Evolutionary conservation across 495 filamentous ascomycete species (phyloP).

Genomic region (Penicillium angulare): DNA sequence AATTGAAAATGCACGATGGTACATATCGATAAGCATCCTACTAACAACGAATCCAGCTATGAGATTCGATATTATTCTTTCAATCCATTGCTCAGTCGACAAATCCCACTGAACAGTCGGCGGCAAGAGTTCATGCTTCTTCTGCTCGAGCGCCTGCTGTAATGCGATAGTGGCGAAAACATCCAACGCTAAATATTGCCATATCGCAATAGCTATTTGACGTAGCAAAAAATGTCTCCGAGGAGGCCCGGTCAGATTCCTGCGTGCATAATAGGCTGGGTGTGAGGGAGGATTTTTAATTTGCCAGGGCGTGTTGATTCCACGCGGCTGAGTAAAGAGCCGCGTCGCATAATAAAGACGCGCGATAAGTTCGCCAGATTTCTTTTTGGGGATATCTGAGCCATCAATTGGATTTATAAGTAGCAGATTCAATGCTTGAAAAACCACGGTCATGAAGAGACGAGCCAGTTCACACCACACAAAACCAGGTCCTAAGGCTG

Average conservation of each 20-base stretch:
- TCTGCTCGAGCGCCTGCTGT: slow-evolving; percentile 14
- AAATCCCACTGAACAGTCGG: slow-evolving; percentile 17
- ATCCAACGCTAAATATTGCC: slow-evolving; percentile 27
- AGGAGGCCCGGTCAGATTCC: slow-evolving; percentile 1
- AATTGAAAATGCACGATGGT: slow-evolving; percentile 20
- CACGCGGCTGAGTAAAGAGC: slow-evolving; percentile 17
- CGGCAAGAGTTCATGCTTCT: slow-evolving; percentile 6
- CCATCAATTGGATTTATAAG: slow-evolving; percentile 16
- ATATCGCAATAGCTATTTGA: slow-evolving; percentile 11
- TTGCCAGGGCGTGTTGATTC: slow-evolving; percentile 21
- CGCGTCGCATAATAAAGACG: slow-evolving; percentile 6
- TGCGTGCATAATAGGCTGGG: slow-evolving; percentile 15
- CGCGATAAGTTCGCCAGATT: background rate
- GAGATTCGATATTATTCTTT: slow-evolving; percentile 16
- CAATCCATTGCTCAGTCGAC: slow-evolving; percentile 18
- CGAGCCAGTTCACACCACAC: slow-evolving; percentile 21
- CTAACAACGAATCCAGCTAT: slow-evolving; percentile 20
- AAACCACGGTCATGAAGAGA: slow-evolving; percentile 14
- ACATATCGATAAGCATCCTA: slow-evolving; percentile 20
- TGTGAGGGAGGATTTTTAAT: slow-evolving; percentile 20
- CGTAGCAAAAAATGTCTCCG: slow-evolving; percentile 20
- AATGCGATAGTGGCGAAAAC: slow-evolving; percentile 13
- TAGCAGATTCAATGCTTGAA: slow-evolving; percentile 17
- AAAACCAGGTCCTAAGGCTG: slow-evolving; percentile 14
- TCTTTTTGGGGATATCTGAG: slow-evolving; percentile 6